Percentiles rank a stretch among this genome's conserved stretches.
Conservation (phyloP, 495 filamentous ascomycete genomes). For the Penicillium cosmopolitanum region DNA sequence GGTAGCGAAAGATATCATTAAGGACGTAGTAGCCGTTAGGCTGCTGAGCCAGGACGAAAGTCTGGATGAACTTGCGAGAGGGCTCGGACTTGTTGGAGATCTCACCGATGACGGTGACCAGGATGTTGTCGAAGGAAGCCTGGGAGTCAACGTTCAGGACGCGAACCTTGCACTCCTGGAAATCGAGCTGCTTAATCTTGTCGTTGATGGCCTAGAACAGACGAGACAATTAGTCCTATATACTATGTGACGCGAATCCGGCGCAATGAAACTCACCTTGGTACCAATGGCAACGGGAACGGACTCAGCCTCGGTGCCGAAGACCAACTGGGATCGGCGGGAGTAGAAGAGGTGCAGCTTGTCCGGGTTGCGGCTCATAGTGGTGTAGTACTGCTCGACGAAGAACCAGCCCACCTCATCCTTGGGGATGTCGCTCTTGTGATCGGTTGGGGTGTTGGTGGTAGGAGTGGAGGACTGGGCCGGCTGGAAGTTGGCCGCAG, state of each 20-base stretch:
- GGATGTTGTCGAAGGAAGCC: conserved; percentile 85
- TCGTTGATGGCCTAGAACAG: conserved; percentile 74
- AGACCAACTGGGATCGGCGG: conserved; percentile 80
- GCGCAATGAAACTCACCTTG: conserved; percentile 62
- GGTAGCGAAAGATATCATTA: conserved; percentile 95
- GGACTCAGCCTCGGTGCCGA: conserved; percentile 84
- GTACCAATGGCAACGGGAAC: conserved; percentile 81
- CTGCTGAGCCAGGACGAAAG: conserved; percentile 96
- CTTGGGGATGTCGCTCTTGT: conserved; percentile 60
- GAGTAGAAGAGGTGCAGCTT: conserved; percentile 90
- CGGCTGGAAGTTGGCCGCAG: conserved; percentile 48
- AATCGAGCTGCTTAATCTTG: conserved; percentile 86
- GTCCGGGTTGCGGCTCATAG: conserved; percentile 88
- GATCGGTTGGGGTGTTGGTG: conserved; percentile 42
- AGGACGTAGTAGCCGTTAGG: conserved; percentile 97
- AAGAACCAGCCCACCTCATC: conserved; percentile 99
- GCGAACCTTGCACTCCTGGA: conserved; percentile 97
- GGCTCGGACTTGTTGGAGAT: conserved; percentile 90
- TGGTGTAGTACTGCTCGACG: conserved; percentile 98
- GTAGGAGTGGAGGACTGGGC: conserved; percentile 49
- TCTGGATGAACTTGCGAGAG: conserved; percentile 94
- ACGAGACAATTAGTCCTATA: conserved; percentile 1
- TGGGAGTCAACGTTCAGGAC: conserved; percentile 98
- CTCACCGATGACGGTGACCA: conserved; percentile 97
- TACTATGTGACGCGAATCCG: neutral